These are phyloP conservation scores for Rhizophora mangle DNA, from an alignment of 345 rosid species.

Conservation along the genomic window DNA sequence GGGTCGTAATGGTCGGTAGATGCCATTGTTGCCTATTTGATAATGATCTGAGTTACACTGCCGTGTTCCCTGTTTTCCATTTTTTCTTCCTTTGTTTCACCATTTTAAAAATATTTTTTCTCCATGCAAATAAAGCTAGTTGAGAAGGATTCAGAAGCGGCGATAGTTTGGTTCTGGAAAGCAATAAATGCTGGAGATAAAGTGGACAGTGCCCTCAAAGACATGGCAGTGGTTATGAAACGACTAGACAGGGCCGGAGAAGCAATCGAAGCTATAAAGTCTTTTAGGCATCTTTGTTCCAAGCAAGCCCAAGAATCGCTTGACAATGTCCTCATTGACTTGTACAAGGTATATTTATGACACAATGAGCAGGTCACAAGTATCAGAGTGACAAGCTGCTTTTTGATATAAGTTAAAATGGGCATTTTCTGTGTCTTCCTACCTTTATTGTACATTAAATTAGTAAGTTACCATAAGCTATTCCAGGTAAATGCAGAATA, in stretches of 20 bases:
- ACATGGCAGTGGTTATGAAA: slow-evolving; percentile 96
- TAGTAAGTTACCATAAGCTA: not conserved
- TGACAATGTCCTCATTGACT: slow-evolving; percentile 87
- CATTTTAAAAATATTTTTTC: not conserved
- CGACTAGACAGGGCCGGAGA: slow-evolving; percentile 72
- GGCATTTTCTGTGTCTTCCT: not conserved
- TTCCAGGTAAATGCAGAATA: not conserved
- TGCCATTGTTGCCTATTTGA: too few species aligned
- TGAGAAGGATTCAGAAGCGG: slow-evolving; percentile 77
- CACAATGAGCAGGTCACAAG: too few species aligned
- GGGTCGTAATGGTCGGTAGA: too few species aligned
- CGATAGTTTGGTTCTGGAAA: slow-evolving; percentile 81
- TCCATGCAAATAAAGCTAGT: slow-evolving; percentile 43
- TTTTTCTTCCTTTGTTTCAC: not conserved
- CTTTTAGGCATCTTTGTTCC: slow-evolving; percentile 81
- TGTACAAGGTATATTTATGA: slow-evolving; percentile 65
- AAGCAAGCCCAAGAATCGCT: slow-evolving; percentile 83
- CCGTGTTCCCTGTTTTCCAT: not conserved
- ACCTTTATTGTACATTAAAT: too few species aligned
- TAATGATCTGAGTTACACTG: too few species aligned
- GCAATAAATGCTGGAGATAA: slow-evolving; percentile 86
- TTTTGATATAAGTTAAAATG: not conserved
- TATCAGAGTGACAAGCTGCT: not conserved
- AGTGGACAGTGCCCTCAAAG: slow-evolving; percentile 92
- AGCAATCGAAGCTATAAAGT: slow-evolving; percentile 87